phyloP scores from a whole-genome alignment of 352 stramenopile genomes.

The Phytopythium vexans region DNA sequence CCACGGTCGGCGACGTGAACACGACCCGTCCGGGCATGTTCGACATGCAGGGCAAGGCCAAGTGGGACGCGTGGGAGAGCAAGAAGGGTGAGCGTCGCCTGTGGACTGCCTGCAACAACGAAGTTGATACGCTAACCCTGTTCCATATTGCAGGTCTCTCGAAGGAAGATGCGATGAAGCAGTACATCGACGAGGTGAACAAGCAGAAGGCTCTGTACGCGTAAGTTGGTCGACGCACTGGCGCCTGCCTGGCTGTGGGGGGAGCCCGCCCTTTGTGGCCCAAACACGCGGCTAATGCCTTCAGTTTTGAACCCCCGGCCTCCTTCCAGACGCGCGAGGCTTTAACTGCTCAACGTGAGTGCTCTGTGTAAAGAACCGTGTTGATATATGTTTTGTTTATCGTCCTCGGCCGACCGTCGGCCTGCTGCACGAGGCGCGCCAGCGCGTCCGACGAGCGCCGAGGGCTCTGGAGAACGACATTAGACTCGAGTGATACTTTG shows the following conservation, averaged over 20 bases:
- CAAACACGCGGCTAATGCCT: too few species aligned
- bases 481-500: too few species aligned
- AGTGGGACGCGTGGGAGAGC: conserved; percentile 86
- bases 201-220: conserved; percentile 83
- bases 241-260: not conserved
- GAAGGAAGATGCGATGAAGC: conserved; percentile 82
- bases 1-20: conserved; percentile 84
- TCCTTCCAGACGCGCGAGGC: too few species aligned
- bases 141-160: conserved; percentile 28
- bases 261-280: too few species aligned
- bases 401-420: too few species aligned
- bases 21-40: conserved; percentile 84
- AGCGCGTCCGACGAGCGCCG: too few species aligned
- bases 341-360: too few species aligned
- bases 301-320: too few species aligned
- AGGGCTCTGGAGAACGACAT: too few species aligned
- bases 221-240: conserved; percentile 25
- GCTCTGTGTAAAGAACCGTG: too few species aligned
- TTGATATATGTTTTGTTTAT: too few species aligned
- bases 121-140: conserved; percentile 17
- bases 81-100: conserved; percentile 67
- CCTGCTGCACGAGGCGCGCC: too few species aligned
- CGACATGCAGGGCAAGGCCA: conserved; percentile 83
- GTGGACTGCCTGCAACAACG: conserved; percentile 37
- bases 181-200: conserved; percentile 85